Percentiles rank a stretch among this genome's conserved stretches.
Conservation (phyloP, 2,329 filamentous ascomycete genomes). For the Exophiala xenobiotica region DNA sequence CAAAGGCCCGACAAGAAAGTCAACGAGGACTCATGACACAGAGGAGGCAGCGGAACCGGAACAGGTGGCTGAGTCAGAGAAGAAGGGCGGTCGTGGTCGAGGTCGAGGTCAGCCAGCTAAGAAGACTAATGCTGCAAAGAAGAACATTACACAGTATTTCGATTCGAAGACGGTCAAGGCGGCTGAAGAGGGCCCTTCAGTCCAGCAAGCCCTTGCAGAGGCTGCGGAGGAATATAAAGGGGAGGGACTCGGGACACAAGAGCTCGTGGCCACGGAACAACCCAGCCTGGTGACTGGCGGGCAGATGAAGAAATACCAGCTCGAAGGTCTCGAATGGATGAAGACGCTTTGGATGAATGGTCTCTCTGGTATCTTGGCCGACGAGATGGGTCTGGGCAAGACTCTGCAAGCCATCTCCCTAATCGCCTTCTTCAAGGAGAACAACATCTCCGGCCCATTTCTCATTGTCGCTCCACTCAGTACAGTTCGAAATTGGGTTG, state of each 20-base stretch:
- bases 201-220: constrained; percentile 59
- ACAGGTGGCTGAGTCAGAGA: constrained; percentile 27
- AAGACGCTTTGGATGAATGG: constrained; percentile 80
- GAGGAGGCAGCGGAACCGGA: not conserved
- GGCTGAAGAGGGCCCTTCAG: constrained; percentile 52
- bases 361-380: constrained; percentile 84
- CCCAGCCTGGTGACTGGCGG: constrained; percentile 82
- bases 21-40: constrained; percentile 16
- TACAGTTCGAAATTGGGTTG: constrained; percentile 92
- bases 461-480: constrained; percentile 87
- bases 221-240: constrained; percentile 59
- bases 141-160: constrained; percentile 58
- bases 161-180: constrained; percentile 59
- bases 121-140: constrained; percentile 31
- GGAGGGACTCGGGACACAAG: constrained; percentile 62
- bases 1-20: constrained; percentile 26
- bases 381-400: constrained; percentile 94
- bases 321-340: constrained; percentile 95
- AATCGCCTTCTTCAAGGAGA: constrained; percentile 81
- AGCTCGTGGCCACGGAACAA: constrained; percentile 78
- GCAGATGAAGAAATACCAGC: constrained; percentile 88
- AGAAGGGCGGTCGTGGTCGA: constrained; percentile 24
- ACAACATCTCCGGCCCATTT: constrained; percentile 84
- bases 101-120: constrained; percentile 19
- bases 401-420: constrained; percentile 88